Conservation (phyloP, 495 filamentous ascomycete species). For the Hypoxylon intermedium region DNA sequence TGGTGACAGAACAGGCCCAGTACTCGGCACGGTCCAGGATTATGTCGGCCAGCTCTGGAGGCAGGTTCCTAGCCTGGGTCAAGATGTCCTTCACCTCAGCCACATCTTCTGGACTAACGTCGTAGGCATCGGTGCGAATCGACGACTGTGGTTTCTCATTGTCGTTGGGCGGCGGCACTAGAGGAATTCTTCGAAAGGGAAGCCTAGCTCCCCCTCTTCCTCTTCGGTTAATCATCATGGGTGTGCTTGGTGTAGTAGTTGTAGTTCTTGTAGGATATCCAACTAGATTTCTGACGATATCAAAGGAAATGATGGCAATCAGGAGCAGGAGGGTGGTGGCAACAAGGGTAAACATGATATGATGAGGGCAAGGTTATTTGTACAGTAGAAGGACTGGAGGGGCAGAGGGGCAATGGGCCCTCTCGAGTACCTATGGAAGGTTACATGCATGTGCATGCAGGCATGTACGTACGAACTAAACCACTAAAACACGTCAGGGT, state of each 20-base stretch:
- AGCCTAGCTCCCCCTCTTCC: constrained; percentile 27
- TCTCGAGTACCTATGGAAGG: constrained; percentile 26
- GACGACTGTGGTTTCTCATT: constrained; percentile 12
- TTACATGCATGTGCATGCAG: too few relatives aligned
- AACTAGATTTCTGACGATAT: not conserved
- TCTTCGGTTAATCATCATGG: constrained; percentile 29
- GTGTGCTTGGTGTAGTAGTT: not conserved
- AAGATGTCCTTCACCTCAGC: constrained; percentile 55
- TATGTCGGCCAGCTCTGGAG: constrained; percentile 69
- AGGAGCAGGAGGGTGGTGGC: constrained; percentile 5
- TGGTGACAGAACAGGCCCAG: constrained; percentile 63
- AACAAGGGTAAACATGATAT: constrained; percentile 14
- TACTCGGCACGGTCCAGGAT: constrained; percentile 76
- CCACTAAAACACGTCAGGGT: too few relatives aligned
- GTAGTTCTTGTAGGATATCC: not conserved
- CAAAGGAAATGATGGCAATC: not conserved
- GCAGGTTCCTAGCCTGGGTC: constrained; percentile 51
- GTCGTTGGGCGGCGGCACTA: constrained; percentile 3
- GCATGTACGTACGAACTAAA: too few relatives aligned
- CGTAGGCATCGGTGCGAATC: constrained; percentile 18
- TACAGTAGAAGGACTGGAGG: not conserved
- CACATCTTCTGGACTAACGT: constrained; percentile 53
- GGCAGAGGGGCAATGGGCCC: not conserved
- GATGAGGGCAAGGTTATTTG: too few relatives aligned
- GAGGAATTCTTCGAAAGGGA: constrained; percentile 19